Evolutionary conservation across 495 filamentous ascomycete genomes (phyloP).

Genomic region (Penicillium goetzii): DNA sequence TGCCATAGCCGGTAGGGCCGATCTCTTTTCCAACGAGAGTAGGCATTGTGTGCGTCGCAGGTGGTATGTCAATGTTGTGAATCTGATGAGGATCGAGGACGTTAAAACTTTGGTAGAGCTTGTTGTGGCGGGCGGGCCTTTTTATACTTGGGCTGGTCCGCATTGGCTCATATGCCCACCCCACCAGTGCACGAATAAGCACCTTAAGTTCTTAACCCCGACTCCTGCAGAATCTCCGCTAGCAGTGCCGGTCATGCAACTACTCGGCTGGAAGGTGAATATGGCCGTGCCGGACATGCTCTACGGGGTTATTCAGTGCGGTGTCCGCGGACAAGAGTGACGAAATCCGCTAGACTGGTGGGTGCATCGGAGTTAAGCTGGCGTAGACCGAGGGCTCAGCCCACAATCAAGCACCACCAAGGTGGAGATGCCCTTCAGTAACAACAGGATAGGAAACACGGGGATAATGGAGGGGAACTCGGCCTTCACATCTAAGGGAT

Average conservation of each 20-base stretch:
- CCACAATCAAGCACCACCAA: not conserved
- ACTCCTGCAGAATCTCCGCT: not conserved
- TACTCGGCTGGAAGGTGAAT: not conserved
- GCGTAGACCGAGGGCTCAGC: conserved; percentile 2
- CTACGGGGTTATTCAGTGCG: conserved; percentile 6
- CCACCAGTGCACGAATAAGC: not conserved
- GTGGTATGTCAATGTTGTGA: not conserved
- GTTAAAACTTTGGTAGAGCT: not conserved
- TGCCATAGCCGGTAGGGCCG: conserved; percentile 52
- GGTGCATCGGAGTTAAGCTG: conserved; percentile 16
- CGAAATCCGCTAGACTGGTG: not conserved
- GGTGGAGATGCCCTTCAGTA: not conserved
- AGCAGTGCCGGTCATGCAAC: conserved; percentile 1
- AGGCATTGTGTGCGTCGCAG: conserved; percentile 36
- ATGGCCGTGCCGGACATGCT: not conserved
- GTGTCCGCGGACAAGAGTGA: conserved; percentile 16
- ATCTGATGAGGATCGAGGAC: not conserved
- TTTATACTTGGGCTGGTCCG: conserved; percentile 10
- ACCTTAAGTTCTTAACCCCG: conserved; percentile 10
- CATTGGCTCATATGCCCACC: not conserved
- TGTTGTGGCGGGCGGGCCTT: conserved; percentile 1
- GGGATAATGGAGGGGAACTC: not conserved
- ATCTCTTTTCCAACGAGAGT: conserved; percentile 47
- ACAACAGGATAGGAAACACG: not conserved
- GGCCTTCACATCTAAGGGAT: too few relatives aligned